A percentile compares a stretch with the other conserved stretches of the same genome.
These are phyloP conservation scores for Coemansia sp. DNA, from an alignment of 192 early-diverging fungal genomes.

Conservation along the genomic window DNA sequence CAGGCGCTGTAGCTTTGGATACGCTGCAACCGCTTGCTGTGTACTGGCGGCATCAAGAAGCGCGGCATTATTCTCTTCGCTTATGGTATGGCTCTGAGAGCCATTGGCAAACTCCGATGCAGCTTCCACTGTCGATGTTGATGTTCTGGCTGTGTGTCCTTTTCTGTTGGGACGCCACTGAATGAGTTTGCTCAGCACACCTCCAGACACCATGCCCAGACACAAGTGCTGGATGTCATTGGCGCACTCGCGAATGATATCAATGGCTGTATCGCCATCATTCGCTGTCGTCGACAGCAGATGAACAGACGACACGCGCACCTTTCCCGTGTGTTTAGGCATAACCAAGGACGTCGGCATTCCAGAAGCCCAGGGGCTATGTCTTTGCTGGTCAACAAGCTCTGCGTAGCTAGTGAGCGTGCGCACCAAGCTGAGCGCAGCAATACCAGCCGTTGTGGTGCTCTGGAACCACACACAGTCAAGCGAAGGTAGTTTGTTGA, in stretches of 20 bases:
- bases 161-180: background rate
- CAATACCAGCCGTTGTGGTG: slow-evolving; percentile 1
- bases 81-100: background rate
- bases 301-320: slow-evolving; percentile 11
- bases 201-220: slow-evolving; percentile 29
- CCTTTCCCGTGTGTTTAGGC: slow-evolving; percentile 1
- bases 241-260: slow-evolving; percentile 24
- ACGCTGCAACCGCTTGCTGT: slow-evolving; percentile 1
- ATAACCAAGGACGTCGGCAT: background rate
- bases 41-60: too few species aligned
- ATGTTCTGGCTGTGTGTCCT: background rate
- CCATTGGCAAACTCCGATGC: background rate
- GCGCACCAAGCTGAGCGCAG: background rate
- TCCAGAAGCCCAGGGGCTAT: slow-evolving; percentile 5
- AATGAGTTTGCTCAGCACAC: slow-evolving; percentile 19
- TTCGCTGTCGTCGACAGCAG: slow-evolving; percentile 10
- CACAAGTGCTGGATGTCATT: slow-evolving; percentile 19
- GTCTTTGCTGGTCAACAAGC: slow-evolving; percentile 6
- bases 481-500: slow-evolving; percentile 1
- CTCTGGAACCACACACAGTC: slow-evolving; percentile 10
- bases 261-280: slow-evolving; percentile 5
- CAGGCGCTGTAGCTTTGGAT: slow-evolving; percentile 18
- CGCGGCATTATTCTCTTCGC: background rate
- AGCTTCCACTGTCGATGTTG: background rate
- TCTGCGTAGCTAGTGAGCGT: background rate